Percentiles rank a stretch among this genome's conserved stretches.
Evolutionary conservation across 805 yeast species (phyloP).

Genomic region (Yamadazyma akitaensis): DNA sequence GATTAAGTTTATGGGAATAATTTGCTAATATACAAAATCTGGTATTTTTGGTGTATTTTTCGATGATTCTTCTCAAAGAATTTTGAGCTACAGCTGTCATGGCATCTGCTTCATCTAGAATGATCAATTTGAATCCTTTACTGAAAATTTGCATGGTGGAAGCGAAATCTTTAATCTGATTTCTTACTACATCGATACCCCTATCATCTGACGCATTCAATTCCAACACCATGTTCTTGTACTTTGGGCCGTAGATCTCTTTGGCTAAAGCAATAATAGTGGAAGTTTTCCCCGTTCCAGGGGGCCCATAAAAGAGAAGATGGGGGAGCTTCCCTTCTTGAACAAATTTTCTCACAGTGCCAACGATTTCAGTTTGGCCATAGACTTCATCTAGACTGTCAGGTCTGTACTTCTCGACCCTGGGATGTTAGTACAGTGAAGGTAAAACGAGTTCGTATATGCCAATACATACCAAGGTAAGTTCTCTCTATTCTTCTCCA

Average conservation of each 20-base stretch:
- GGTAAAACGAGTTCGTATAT: neutral
- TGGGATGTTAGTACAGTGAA: constrained; percentile 16
- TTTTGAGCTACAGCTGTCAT: constrained; percentile 87
- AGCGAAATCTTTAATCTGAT: constrained; percentile 95
- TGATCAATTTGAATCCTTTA: constrained; percentile 80
- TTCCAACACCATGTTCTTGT: constrained; percentile 87
- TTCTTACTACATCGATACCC: constrained; percentile 97
- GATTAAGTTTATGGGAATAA: constrained; percentile 91
- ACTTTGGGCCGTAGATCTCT: constrained; percentile 76
- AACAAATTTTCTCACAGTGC: constrained; percentile 81
- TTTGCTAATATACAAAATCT: constrained; percentile 94
- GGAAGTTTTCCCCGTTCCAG: constrained; percentile 91
- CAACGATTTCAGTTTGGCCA: constrained; percentile 85
- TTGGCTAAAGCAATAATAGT: constrained; percentile 81
- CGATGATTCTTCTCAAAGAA: constrained; percentile 80
- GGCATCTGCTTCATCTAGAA: constrained; percentile 96
- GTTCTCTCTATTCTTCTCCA: constrained; percentile 34
- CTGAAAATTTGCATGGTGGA: constrained; percentile 90
- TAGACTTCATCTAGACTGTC: constrained; percentile 76
- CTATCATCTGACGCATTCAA: constrained; percentile 92
- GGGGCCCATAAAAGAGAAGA: constrained; percentile 88
- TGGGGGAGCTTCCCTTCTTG: constrained; percentile 85
- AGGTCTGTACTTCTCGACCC: constrained; percentile 97
- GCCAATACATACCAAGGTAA: constrained; percentile 53
- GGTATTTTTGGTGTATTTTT: constrained; percentile 91